phyloP scores from a whole-genome alignment of 495 filamentous ascomycete genomes.

The Podospora pseudopauciseta region DNA sequence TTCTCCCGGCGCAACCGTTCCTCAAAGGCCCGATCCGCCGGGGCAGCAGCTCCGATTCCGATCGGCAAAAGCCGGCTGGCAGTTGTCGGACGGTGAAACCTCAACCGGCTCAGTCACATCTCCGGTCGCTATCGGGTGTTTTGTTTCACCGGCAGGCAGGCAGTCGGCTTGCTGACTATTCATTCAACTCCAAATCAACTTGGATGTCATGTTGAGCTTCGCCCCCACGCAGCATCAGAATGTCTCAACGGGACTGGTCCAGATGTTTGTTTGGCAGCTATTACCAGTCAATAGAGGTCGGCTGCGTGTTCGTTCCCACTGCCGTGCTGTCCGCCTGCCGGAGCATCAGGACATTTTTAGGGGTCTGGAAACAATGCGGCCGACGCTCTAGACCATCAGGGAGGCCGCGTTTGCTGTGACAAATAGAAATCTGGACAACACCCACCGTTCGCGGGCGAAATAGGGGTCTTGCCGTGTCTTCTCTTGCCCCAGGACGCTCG shows the following conservation, averaged over 20 bases:
- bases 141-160: neutral
- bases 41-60: neutral
- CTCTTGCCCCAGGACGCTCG: neutral
- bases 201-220: neutral
- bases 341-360: conserved; percentile 4
- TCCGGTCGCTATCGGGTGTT: neutral
- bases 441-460: too few species aligned
- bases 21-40: conserved; percentile 2
- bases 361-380: conserved; percentile 1
- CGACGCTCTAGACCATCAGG: conserved; percentile 2
- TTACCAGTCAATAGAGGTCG: neutral
- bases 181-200: neutral
- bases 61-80: conserved; percentile 14
- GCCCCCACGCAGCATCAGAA: neutral
- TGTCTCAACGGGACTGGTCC: neutral
- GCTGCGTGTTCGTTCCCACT: neutral
- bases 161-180: neutral
- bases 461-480: neutral
- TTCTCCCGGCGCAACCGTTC: neutral
- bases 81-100: neutral
- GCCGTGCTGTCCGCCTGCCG: neutral
- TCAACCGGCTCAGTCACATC: neutral
- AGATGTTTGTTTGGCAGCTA: neutral
- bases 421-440: conserved; percentile 7
- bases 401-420: conserved; percentile 1